Percentiles rank a stretch among this genome's conserved stretches.
phyloP scores from a whole-genome alignment of 345 rosid species.

The Populus pruinosa region DNA sequence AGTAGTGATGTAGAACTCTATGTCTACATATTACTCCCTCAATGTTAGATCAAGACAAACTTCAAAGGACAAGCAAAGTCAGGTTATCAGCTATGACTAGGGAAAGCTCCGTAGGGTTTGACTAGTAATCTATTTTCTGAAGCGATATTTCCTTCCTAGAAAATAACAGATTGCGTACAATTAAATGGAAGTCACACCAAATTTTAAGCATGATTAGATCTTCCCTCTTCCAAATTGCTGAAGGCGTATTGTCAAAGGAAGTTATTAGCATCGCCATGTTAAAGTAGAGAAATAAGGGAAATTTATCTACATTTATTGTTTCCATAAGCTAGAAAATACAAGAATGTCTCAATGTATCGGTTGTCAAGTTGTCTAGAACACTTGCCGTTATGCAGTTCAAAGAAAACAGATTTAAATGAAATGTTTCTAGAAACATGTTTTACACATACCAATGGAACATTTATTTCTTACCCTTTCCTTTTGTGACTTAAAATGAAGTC shows the following conservation, averaged over 20 bases:
- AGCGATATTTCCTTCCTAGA: background rate
- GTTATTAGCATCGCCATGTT: background rate
- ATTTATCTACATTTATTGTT: constrained; percentile 25
- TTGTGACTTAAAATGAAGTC: constrained; percentile 54
- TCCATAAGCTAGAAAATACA: constrained; percentile 17
- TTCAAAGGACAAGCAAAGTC: constrained; percentile 7
- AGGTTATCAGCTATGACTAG: background rate
- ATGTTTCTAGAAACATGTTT: constrained; percentile 14
- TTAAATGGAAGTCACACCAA: background rate
- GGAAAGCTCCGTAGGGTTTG: background rate
- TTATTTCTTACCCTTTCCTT: constrained; percentile 56
- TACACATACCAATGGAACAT: constrained; percentile 11
- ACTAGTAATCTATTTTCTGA: background rate
- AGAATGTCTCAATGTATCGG: constrained; percentile 28
- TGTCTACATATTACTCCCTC: background rate
- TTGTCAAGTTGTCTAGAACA: constrained; percentile 11
- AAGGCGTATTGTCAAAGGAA: background rate
- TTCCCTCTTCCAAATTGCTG: background rate
- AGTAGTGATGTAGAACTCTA: background rate
- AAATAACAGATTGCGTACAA: background rate
- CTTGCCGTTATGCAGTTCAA: constrained; percentile 14
- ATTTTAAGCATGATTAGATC: background rate
- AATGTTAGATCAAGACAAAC: background rate
- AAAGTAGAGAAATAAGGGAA: constrained; percentile 12
- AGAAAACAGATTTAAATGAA: constrained; percentile 21